A percentile compares a stretch with the other conserved stretches of the same genome.
These are phyloP conservation scores for Naegleria lovaniensis DNA, from an alignment of 208 protist genomes.

Conservation along the genomic window DNA sequence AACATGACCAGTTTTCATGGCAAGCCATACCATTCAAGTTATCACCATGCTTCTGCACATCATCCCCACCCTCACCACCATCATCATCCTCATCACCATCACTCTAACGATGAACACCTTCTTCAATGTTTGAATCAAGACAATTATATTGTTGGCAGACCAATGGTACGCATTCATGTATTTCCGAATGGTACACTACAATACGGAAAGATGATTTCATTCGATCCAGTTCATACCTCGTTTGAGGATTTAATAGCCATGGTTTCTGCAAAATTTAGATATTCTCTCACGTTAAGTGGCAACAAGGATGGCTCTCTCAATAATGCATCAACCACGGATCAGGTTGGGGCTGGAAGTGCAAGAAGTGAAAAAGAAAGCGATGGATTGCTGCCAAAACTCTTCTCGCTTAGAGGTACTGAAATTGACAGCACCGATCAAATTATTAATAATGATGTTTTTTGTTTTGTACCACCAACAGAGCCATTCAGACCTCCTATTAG, in stretches of 20 bases:
- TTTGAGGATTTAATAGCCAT: neutral
- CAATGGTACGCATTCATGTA: neutral
- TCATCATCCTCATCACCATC: too few relatives aligned
- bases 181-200: slow-evolving; percentile 13
- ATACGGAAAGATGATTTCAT: neutral
- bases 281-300: neutral
- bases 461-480: neutral
- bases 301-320: neutral
- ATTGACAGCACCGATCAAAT: neutral
- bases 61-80: too few relatives aligned
- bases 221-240: neutral
- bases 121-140: too few relatives aligned
- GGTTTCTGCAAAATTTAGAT: neutral
- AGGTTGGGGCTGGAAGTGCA: neutral
- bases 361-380: neutral
- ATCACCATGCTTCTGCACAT: too few relatives aligned
- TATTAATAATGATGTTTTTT: neutral
- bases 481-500: neutral
- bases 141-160: neutral
- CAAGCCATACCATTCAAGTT: too few relatives aligned
- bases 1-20: too few relatives aligned
- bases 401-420: slow-evolving; percentile 5
- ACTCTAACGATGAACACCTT: too few relatives aligned
- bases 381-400: neutral
- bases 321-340: neutral